Base-by-base conservation (phyloP, 495 filamentous ascomycete species). In the Trichocladium uniseriatum region DNA sequence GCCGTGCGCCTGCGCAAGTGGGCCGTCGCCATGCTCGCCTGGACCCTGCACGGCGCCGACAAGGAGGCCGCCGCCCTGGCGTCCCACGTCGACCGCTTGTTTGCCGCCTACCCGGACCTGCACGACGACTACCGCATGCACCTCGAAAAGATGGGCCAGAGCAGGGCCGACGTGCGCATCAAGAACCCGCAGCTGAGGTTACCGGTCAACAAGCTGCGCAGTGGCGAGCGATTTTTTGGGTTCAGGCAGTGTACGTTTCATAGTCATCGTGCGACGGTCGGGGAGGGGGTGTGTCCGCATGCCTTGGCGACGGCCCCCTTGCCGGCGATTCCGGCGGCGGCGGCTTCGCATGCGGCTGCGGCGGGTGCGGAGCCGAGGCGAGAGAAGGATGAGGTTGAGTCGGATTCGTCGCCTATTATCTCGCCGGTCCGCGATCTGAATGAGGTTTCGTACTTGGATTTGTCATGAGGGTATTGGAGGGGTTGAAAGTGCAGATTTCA, bases 181-280 rank as follows among this genome's bases (percentile, higher is more conserved):
- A 75, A 75, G 61, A 74, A 74, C 57, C 72, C 72, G 0, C 71
- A 73, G 55, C 62, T 75, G 13, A 54, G 71, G 38, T 54, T 75
- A 3, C 70, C 70, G 4, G 64, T 61, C 34, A 75, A 73, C 55
- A 61, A 61, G 31, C 59, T 73, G 6, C 56, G 61, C 29, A 72
- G 62, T 51, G 69, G 68, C 16, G 71, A 70, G 60, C 68, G 71
- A 28, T 58, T 68, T 20, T 75, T 73, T 54, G 72, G 72, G 0
- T 75, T 72, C 43, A 58, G 72, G 2, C 66, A 69, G 53, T 75
- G 72, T 48, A 72, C 70, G 8, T 75, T 75, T 41, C 72, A 75
- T 34, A 67, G 59, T 21, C 71, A 75, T 24, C 60, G 70, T 15
- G 64, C 68, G 13, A 56, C 57, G 6, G 66, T 71, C 21, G 72